Percentiles rank a stretch among this genome's conserved stretches.
Conservation (phyloP, 2,329 filamentous ascomycete genomes). For the Botrytis elliptica region DNA sequence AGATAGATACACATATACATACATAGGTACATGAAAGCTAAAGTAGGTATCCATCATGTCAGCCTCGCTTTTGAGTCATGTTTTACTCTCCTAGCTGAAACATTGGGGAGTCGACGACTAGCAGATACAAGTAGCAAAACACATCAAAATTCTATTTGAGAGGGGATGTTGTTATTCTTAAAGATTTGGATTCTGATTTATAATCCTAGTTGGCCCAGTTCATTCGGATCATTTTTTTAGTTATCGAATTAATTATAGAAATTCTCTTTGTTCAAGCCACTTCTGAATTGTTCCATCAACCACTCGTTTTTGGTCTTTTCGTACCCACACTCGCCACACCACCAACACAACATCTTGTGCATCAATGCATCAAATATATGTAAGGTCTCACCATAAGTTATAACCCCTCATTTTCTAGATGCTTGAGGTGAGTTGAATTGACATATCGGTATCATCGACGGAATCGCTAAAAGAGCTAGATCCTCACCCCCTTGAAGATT, state of each 20-base stretch:
- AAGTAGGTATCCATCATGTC: neutral
- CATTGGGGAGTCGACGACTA: neutral
- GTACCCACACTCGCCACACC: neutral
- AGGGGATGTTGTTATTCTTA: neutral
- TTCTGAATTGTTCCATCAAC: neutral
- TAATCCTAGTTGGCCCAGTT: neutral
- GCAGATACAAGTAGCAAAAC: neutral
- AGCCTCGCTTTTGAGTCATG: conserved; percentile 8
- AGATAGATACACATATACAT: neutral
- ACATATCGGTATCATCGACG: neutral
- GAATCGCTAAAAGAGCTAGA: neutral
- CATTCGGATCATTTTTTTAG: neutral
- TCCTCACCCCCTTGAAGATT: neutral
- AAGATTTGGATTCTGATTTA: neutral
- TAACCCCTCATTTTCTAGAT: conserved; percentile 1
- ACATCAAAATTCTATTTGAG: neutral
- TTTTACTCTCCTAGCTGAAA: neutral
- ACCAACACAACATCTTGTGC: neutral
- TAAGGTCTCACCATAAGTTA: neutral
- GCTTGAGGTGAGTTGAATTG: neutral
- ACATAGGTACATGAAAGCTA: neutral
- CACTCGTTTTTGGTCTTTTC: neutral
- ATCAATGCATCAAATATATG: conserved; percentile 2
- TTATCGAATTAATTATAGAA: conserved; percentile 5
- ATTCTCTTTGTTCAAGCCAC: neutral